Percentiles rank a stretch among this genome's conserved stretches.
Conservation (phyloP, 1,284 basidiomycete genomes). For the Ustilago tritici region DNA sequence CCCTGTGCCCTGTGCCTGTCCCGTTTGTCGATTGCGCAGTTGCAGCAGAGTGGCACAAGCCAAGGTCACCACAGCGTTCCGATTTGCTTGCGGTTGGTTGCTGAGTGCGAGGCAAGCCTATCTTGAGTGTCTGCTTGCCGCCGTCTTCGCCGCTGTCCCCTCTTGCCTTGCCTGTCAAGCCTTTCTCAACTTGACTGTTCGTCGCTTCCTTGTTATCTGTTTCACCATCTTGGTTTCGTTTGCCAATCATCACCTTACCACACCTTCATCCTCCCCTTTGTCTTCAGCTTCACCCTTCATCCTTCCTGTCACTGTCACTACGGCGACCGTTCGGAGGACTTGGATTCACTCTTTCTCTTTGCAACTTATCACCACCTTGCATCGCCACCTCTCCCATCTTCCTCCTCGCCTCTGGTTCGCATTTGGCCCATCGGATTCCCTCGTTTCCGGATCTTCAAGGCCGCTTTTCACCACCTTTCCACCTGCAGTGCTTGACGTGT, state of each 20-base stretch:
- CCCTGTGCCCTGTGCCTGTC: constrained; percentile 3
- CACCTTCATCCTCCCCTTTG: neutral
- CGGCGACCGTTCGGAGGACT: neutral
- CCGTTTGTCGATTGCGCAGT: neutral
- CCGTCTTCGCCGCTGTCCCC: constrained; percentile 1
- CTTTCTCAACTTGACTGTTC: neutral
- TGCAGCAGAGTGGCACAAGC: neutral
- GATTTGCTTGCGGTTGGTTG: neutral
- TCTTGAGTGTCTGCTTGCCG: neutral
- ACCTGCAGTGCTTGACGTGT: neutral
- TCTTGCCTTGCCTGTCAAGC: neutral
- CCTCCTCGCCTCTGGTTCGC: neutral
- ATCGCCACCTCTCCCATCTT: neutral
- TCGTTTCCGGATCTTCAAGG: neutral
- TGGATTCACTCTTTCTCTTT: neutral
- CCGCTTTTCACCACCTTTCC: neutral
- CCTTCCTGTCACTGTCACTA: neutral
- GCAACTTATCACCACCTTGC: neutral
- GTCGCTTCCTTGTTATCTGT: neutral
- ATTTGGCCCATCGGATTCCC: too few species aligned
- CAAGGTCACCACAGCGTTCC: neutral
- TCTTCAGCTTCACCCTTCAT: neutral
- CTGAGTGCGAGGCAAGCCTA: neutral
- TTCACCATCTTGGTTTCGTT: neutral
- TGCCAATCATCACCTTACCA: neutral